These are phyloP conservation scores for Arthroderma sp. DNA, from an alignment of 2,329 filamentous ascomycete species.

Conservation along the genomic window DNA sequence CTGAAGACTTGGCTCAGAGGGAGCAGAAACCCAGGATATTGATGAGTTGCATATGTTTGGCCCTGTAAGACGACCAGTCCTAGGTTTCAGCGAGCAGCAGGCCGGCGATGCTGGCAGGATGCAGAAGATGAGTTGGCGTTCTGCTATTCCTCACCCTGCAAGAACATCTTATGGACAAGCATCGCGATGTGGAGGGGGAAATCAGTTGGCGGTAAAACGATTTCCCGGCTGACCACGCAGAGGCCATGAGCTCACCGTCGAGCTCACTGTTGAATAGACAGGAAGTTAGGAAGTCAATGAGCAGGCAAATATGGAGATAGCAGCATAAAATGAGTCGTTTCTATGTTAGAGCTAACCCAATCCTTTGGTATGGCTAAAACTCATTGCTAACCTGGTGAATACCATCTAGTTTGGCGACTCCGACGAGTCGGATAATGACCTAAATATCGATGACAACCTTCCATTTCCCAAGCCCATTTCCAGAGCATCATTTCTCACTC, in stretches of 20 bases:
- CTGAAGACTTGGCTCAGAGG: slow-evolving; percentile 6
- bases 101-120: slow-evolving; percentile 6
- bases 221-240: too few species aligned
- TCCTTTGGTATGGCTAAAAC: not conserved
- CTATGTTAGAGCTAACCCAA: slow-evolving; percentile 5
- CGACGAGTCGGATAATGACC: slow-evolving; percentile 33
- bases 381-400: slow-evolving; percentile 2
- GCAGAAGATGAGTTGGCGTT: slow-evolving; percentile 13
- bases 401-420: slow-evolving; percentile 29
- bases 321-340: slow-evolving; percentile 8
- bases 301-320: too few species aligned
- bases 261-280: too few species aligned
- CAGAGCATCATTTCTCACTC: slow-evolving; percentile 65
- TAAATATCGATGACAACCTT: slow-evolving; percentile 48
- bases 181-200: too few species aligned
- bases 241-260: too few species aligned
- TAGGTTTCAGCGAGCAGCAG: not conserved
- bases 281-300: too few species aligned
- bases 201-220: too few species aligned
- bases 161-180: too few species aligned
- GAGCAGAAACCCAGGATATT: slow-evolving; percentile 7
- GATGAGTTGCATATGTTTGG: slow-evolving; percentile 5
- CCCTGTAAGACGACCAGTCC: slow-evolving; percentile 1
- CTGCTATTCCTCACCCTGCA: not conserved
- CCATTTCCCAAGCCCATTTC: slow-evolving; percentile 81